These are phyloP conservation scores for Petunia secreta DNA, from an alignment of 257 asterid genomes.

Conservation along the genomic window DNA sequence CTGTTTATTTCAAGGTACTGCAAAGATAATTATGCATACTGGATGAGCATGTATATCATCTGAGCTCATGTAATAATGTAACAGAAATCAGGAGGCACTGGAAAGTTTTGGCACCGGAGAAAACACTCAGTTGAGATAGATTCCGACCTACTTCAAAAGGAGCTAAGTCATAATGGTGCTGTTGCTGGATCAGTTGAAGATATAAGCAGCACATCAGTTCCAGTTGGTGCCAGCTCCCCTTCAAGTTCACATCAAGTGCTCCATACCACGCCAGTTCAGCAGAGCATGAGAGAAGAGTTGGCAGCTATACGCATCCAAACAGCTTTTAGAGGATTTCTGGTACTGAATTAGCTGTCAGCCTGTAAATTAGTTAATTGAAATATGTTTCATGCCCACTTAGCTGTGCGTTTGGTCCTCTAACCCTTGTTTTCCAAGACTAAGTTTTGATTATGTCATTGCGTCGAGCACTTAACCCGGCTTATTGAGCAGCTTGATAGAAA, in stretches of 20 bases:
- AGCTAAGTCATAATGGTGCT: constrained; percentile 46
- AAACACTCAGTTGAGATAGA: constrained; percentile 83
- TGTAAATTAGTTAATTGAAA: background rate
- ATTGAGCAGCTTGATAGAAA: constrained; percentile 3
- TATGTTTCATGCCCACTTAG: background rate
- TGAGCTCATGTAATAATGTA: constrained; percentile 25
- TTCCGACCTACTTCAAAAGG: constrained; percentile 49
- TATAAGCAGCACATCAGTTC: constrained; percentile 47
- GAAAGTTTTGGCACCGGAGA: constrained; percentile 80
- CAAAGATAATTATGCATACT: background rate
- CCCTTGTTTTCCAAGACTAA: constrained; percentile 8
- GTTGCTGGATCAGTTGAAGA: constrained; percentile 48
- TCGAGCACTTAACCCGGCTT: background rate
- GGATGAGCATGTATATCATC: background rate
- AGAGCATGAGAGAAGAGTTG: constrained; percentile 69
- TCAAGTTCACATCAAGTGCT: constrained; percentile 64
- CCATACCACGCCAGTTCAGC: constrained; percentile 50
- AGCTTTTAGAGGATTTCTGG: constrained; percentile 96
- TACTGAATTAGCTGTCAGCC: constrained; percentile 35
- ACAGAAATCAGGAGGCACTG: constrained; percentile 67
- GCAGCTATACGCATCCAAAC: constrained; percentile 91
- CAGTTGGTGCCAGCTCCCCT: constrained; percentile 62
- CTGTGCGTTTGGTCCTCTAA: background rate
- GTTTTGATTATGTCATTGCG: constrained; percentile 8
- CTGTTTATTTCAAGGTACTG: constrained; percentile 9